Evolutionary conservation across 495 filamentous ascomycete genomes (phyloP), one percentile per base, ranked within the genome.

Genomic region (Umbilicaria muhlenbergii): DNA sequence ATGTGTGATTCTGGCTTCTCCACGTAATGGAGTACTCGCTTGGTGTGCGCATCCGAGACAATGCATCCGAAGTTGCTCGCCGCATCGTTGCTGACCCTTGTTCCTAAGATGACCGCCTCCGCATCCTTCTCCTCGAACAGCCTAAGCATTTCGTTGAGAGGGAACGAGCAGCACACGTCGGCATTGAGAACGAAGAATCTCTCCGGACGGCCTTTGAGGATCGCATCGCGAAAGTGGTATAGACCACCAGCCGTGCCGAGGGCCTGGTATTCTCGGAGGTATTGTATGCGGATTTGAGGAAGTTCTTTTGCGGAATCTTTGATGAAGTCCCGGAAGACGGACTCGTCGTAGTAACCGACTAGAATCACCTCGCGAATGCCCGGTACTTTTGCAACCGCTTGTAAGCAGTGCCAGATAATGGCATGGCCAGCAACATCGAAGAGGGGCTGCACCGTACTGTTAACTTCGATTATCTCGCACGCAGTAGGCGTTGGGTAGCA

Each of bases 1-100:
- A 99, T 96, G 64, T 94, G 84, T 38, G 84, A 91, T 62, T 99
- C 91, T 46, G 91, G 91, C 70, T 96, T 96, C 74, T 99, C 91
- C 61, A 99, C 91, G 65, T 99, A 99, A 69, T 99, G 91, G 37
- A 95, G 79, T 38, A 99, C 91, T 39, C 88, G 85, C 61, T 88
- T 87, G 55, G 85, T 94, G 64, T 94, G 85, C 11, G 86, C 70
- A 58, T 99, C 92, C 36, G 84, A 88, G 18, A 99, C 91, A 49
- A 99, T 93, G 71, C 91, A 99, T 39, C 91, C 91, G 53, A 96
- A 99, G 68, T 95, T 96, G 48, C 74, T 81, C 12, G 91, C 91
- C 11, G 89, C 79, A 18, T 96, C 92, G 54, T 93, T 87, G 60
- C 75, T 77, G 32, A 99, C 88, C 18, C 85, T 74, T 17, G 91